Evolutionary conservation across 176 grass and related monocot genomes (phyloP), one percentile per base, ranked within the genome.

Genomic region (Oryza punctata): DNA sequence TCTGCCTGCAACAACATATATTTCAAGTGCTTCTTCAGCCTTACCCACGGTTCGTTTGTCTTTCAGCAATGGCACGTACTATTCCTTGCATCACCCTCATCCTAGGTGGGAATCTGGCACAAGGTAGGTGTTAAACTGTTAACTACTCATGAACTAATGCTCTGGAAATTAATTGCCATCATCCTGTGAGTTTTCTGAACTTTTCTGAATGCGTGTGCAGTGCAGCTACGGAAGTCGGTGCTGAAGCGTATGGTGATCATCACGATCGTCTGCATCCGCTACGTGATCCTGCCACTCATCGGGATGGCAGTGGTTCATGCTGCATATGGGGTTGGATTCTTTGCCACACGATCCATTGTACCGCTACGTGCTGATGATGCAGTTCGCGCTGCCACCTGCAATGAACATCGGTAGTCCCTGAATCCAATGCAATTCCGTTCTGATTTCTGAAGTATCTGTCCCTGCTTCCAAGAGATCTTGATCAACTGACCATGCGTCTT

Each of bases 1-100:
- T 1, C 67, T 43, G 10, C 10, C 54, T 73, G 16, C 13, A 27
- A 37, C 76, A 76, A 47, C 76, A 61, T 10, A n/a, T n/a, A 9
- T 1, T 37, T 23, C 61, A 64, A 67, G n/a, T 26, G 3, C 19
- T 26, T 33, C 26, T 69, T 78, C 69, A 47, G 30, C 27, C 3
- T 63, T n/a, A 8, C 3, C 65, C 7, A 69, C 16, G 10, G 11
- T 52, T 63, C 43, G 27, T 37, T 16, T 63, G 7, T 25, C 2
- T 77, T 87, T 72, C 93, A 98, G 96, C 5, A 29, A 91, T 49
- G 96, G 91, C 26, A 92, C 93, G 3, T n/a, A n/a, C n/a, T n/a
- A 87, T 98, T 64, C 96, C 96, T 74, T 93, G 93, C 73, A 88
- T 95, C 81, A 95, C 89, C 66, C 91, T 98, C 10, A 98, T 98